Base-by-base conservation (phyloP, 768 basidiomycete genomes). In the Kockovaella imperatae region DNA sequence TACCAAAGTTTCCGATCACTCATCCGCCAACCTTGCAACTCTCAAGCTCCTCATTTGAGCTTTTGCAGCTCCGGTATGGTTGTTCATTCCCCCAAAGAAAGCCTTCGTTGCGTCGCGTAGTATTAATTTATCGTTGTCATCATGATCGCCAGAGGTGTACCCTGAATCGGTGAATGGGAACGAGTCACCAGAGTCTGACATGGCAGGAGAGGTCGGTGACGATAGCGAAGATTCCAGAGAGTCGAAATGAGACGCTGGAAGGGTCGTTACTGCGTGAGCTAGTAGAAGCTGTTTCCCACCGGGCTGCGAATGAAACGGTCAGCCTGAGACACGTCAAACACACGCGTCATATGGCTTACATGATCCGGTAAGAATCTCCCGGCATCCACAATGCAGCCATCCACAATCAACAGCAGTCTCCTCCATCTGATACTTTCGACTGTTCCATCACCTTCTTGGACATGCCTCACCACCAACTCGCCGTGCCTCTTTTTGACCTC, bases 1-100 rank as follows among this genome's bases (percentile, higher is more conserved):
- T 32, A 44, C 5, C 18, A 14, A 42, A 6, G 13, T 23, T 11
- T 11, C 8, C 13, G 18, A 13, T 35, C 42, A 14, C 39, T 46
- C 24, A 4, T 50, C 49, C 24, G 15, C 45, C 49, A 64, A 45
- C 31, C 48, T 58, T 3, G 67, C 64, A 1, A 69, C 60, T 18
- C 64, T 36, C 21, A 69, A 31, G 54, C 64, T 62, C 39, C 64
- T 45, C 67, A 69, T 69, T 53, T 54, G 48, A 30, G 65, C 67
- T 39, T 60, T 69, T 10, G 67, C 67, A 6, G 67, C 67, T 23
- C 45, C 55, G 17, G 81, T 80, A 57, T 86, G 84, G 47, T 79
- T 80, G 60, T 86, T 87, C 58, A 84, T 70, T 13, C 83, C 83
- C 14, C 83, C 83, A 47, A 77, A 74, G 71, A 83, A 86, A 0